A percentile compares a stretch with the other conserved stretches of the same genome.
These are phyloP conservation scores for Phytopythium vexans DNA, from an alignment of 352 stramenopile species.

Conservation along the genomic window DNA sequence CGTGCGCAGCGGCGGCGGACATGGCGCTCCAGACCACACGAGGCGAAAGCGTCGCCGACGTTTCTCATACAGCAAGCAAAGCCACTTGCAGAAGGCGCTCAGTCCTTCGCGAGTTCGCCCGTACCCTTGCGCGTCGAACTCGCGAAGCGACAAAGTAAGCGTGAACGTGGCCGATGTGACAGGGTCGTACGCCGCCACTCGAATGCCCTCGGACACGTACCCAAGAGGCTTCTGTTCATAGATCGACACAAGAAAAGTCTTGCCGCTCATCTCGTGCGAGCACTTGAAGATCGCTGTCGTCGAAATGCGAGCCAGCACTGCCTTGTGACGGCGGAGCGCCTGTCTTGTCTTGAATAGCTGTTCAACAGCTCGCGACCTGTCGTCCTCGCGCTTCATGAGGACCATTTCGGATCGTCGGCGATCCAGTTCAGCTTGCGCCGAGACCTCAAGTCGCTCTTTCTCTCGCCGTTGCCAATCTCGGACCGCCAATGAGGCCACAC, in stretches of 20 bases:
- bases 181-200: constrained; percentile 53
- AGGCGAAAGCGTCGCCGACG: constrained; percentile 44
- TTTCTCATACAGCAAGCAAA: constrained; percentile 59
- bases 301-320: constrained; percentile 13
- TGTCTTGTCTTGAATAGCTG: constrained; percentile 8
- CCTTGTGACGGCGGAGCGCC: constrained; percentile 13
- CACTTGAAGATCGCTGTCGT: constrained; percentile 32
- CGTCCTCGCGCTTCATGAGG: constrained; percentile 50
- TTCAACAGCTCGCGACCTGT: constrained; percentile 20
- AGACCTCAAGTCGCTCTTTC: constrained; percentile 2
- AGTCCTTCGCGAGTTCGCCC: constrained; percentile 38
- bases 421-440: constrained; percentile 23
- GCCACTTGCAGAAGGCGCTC: constrained; percentile 49
- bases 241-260: constrained; percentile 38
- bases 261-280: constrained; percentile 37
- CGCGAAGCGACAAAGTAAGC: constrained; percentile 33
- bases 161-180: constrained; percentile 28
- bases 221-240: constrained; percentile 37
- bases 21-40: constrained; percentile 53
- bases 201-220: constrained; percentile 48
- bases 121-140: constrained; percentile 50
- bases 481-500: constrained; percentile 9
- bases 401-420: constrained; percentile 36
- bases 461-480: constrained; percentile 8
- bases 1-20: constrained; percentile 45